Conservation (phyloP, 2,329 filamentous ascomycete genomes). For the Blastomyces silverae region DNA sequence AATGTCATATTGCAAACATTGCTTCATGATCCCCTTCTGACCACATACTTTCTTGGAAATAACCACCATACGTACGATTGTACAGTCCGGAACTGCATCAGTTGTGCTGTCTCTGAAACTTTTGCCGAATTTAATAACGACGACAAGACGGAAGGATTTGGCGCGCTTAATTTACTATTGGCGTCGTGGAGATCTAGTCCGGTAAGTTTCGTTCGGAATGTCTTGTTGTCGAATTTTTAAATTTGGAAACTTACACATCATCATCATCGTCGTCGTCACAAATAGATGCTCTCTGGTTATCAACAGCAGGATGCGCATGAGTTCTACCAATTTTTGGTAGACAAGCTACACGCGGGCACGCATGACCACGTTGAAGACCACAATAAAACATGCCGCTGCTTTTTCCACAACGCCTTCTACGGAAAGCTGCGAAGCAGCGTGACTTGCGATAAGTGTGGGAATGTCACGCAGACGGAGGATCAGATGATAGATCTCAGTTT, state of each 20-base stretch:
- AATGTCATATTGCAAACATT: constrained; percentile 91
- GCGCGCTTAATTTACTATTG: constrained; percentile 79
- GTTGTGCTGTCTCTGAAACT: constrained; percentile 56
- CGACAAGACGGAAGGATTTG: constrained; percentile 73
- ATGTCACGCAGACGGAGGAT: constrained; percentile 73
- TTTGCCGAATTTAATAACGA: constrained; percentile 58
- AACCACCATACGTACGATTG: constrained; percentile 78
- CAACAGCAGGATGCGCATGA: constrained; percentile 96
- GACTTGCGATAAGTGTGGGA: constrained; percentile 80
- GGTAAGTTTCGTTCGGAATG: constrained; percentile 3
- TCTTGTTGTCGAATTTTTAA: not conserved
- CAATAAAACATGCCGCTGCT: constrained; percentile 63
- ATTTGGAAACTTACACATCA: constrained; percentile 1
- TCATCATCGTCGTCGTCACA: not conserved
- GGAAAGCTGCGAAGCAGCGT: constrained; percentile 86
- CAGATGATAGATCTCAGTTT: constrained; percentile 87
- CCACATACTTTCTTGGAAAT: constrained; percentile 86
- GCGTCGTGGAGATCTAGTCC: constrained; percentile 79
- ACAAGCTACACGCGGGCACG: constrained; percentile 73
- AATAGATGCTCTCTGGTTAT: constrained; percentile 70
- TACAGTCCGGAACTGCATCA: constrained; percentile 50
- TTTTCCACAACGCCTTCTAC: constrained; percentile 91
- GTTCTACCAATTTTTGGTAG: constrained; percentile 91
- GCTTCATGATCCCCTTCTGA: constrained; percentile 84
- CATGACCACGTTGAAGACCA: constrained; percentile 62